phyloP scores from a whole-genome alignment of 768 basidiomycete species.

The Lepiota venenata region DNA sequence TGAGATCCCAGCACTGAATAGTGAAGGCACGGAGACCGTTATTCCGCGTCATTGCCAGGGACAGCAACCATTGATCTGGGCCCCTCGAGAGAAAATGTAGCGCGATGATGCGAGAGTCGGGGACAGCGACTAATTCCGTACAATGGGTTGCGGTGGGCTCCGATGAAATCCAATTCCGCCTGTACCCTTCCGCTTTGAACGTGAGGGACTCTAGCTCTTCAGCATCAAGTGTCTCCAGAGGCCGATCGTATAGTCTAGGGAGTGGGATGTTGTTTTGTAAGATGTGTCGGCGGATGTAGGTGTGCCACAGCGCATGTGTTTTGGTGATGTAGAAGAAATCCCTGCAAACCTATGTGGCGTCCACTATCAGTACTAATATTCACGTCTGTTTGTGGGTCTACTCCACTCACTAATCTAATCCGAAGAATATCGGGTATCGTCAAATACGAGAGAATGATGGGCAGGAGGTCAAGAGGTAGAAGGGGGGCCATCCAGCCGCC shows the following conservation, averaged over 20 bases:
- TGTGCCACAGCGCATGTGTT: conserved; percentile 48
- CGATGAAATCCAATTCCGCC: conserved; percentile 46
- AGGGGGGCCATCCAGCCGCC: conserved; percentile 12
- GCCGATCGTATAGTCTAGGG: conserved; percentile 31
- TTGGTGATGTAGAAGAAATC: conserved; percentile 38
- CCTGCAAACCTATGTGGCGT: conserved; percentile 40
- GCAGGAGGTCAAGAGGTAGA: conserved; percentile 48
- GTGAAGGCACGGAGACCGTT: conserved; percentile 24
- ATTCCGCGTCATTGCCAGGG: conserved; percentile 28
- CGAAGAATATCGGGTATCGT: conserved; percentile 37
- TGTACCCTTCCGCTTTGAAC: conserved; percentile 36
- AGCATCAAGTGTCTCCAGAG: conserved; percentile 33
- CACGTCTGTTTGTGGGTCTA: background rate
- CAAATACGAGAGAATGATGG: conserved; percentile 39
- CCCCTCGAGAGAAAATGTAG: conserved; percentile 45
- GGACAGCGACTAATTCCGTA: conserved; percentile 9
- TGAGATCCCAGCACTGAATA: conserved; percentile 59
- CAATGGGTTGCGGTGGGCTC: conserved; percentile 28
- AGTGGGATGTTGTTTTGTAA: conserved; percentile 42
- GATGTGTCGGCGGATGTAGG: conserved; percentile 39
- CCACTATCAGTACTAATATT: background rate
- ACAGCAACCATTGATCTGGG: conserved; percentile 44
- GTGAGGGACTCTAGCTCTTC: conserved; percentile 42
- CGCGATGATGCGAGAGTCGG: conserved; percentile 34
- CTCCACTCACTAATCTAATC: conserved; percentile 41